phyloP scores from a whole-genome alignment of 2,329 filamentous ascomycete species.

The Stachybotrys elegans region DNA sequence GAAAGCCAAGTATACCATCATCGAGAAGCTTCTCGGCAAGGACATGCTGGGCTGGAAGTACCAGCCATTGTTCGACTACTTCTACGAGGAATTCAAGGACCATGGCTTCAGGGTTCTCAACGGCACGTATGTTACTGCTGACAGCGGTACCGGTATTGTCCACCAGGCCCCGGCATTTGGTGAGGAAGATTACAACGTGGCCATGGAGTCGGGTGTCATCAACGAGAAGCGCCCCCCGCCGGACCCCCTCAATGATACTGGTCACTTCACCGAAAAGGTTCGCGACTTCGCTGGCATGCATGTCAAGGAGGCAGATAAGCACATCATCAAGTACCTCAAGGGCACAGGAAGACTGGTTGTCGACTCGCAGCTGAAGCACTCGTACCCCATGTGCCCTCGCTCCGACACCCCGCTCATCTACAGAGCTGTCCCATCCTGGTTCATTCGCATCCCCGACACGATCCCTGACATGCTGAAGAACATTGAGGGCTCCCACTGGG shows the following conservation, averaged over 20 bases:
- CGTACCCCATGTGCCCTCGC: slow-evolving; percentile 88
- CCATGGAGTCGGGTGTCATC: slow-evolving; percentile 71
- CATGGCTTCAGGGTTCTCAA: slow-evolving; percentile 76
- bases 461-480: slow-evolving; percentile 87
- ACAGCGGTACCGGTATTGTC: slow-evolving; percentile 89
- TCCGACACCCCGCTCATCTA: slow-evolving; percentile 96
- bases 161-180: slow-evolving; percentile 92
- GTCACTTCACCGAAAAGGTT: slow-evolving; percentile 72
- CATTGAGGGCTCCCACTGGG: slow-evolving; percentile 87
- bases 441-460: slow-evolving; percentile 79
- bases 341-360: slow-evolving; percentile 70
- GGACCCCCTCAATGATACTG: slow-evolving; percentile 83
- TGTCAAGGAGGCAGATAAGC: slow-evolving; percentile 88
- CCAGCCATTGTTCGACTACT: slow-evolving; percentile 83
- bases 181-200: slow-evolving; percentile 91
- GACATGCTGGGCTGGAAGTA: slow-evolving; percentile 89
- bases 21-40: slow-evolving; percentile 74
- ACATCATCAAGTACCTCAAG: slow-evolving; percentile 87
- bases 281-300: slow-evolving; percentile 80
- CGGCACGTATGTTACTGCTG: slow-evolving; percentile 80
- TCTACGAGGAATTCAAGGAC: slow-evolving; percentile 84
- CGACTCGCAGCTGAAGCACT: slow-evolving; percentile 84
- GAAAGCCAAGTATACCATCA: slow-evolving; percentile 85
- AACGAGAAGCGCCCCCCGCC: slow-evolving; percentile 73
- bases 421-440: slow-evolving; percentile 89